Base-by-base conservation (phyloP, 1,284 basidiomycete genomes). In the Cryptococcus depauperatus region DNA sequence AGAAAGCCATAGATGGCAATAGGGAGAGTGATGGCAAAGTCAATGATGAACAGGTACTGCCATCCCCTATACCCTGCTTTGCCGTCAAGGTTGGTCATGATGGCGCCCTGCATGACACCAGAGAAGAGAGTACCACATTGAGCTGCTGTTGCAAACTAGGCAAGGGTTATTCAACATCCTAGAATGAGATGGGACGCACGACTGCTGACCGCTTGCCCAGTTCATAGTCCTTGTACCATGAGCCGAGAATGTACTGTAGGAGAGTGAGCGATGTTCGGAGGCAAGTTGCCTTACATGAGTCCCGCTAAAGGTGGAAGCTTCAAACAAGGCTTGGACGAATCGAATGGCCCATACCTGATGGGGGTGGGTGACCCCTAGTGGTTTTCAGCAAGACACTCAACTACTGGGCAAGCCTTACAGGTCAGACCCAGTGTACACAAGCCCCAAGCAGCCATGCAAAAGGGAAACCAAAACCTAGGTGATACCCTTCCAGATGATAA, bases 71-170 rank as follows among this genome's bases (percentile, higher is more conserved):
- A 35, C 34, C 61, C 60, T 32, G 37, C 33, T 18, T 46, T 48
- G 10, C 61, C 62, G 2, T 64, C 49, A 18, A 69, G 47, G 4
- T 59, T 58, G 10, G 42, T 29, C 18, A 57, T 47, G 42, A 69
- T 69, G 4, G 50, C 58, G 21, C 66, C 66, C 42, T 66, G 64
- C 59, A 69, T 62, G 35, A 69, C 49, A 28, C 64, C 64, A 3
- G 56, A 58, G 54, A 69, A 67, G 18, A 69, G 50, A 3, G 58
- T 57, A 1, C 64, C 66, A 19, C 58, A 44, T 38, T 68, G 62
- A 14, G 63, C 62, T 11, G 60, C 56, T 13, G 58, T 52, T 0
- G 63, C 59, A 45, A 68, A 64, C 48, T 50, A 28, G n/a, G n/a
- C n/a, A n/a, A 18, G 4, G 18, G 19, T 25, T 35, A 19, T 35